A percentile compares a stretch with the other conserved stretches of the same genome.
Evolutionary conservation across 108 stramenopile genomes (phyloP).

Genomic region (Cyclotella sp.): DNA sequence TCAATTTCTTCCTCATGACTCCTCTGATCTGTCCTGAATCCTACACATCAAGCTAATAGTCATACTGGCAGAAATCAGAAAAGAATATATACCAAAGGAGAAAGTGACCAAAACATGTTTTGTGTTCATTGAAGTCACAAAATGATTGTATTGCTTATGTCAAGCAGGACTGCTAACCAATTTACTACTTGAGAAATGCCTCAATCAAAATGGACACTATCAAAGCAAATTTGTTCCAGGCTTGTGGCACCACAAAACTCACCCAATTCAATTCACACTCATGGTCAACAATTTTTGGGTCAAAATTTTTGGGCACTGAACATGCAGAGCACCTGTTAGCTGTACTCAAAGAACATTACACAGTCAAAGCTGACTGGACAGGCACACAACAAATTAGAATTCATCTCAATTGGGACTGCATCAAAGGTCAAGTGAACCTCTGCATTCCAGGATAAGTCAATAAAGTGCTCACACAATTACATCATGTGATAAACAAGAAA

Average conservation of each 20-base stretch:
- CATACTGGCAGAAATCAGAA: background rate
- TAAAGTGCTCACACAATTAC: background rate
- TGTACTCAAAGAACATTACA: background rate
- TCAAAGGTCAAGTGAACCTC: too few species aligned
- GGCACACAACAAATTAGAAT: background rate
- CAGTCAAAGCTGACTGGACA: too few species aligned
- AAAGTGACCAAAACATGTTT: background rate
- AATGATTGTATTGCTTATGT: background rate
- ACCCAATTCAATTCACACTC: background rate
- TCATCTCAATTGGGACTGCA: too few species aligned
- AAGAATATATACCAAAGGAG: background rate
- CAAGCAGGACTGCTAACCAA: constrained; percentile 3
- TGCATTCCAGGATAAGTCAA: too few species aligned
- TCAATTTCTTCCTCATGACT: background rate
- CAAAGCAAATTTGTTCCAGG: too few species aligned
- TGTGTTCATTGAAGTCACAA: background rate
- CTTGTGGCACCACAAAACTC: background rate
- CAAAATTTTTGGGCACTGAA: background rate
- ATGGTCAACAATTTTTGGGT: background rate
- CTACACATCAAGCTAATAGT: background rate
- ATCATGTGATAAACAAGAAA: too few species aligned
- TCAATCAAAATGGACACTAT: background rate
- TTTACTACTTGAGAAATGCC: background rate
- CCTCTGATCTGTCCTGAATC: background rate
- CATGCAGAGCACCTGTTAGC: background rate